These are phyloP conservation scores for Lepraria neglecta DNA, from an alignment of 495 filamentous ascomycete genomes.

Conservation along the genomic window DNA sequence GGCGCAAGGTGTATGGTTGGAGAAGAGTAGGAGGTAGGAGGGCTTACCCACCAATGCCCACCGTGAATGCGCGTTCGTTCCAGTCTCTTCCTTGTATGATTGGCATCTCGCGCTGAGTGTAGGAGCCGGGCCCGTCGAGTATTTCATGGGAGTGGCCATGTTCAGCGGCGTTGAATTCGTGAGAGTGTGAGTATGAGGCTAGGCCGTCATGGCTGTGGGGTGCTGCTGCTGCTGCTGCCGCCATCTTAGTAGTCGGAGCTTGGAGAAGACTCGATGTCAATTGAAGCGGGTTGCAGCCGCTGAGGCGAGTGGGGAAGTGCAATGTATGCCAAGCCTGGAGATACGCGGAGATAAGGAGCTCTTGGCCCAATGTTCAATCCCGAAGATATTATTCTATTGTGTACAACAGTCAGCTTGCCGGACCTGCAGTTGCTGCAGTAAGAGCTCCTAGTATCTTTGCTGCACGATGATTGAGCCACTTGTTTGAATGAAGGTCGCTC, in stretches of 20 bases:
- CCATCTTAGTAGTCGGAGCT: constrained; percentile 6
- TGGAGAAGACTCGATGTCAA: not conserved
- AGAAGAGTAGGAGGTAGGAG: not conserved
- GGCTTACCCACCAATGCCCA: constrained; percentile 92
- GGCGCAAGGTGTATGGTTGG: not conserved
- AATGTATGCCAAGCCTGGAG: too few species aligned
- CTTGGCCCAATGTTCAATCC: too few species aligned
- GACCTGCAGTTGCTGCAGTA: too few species aligned
- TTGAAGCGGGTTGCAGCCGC: too few species aligned
- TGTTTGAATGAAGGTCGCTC: too few species aligned
- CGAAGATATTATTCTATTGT: too few species aligned
- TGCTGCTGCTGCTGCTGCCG: not conserved
- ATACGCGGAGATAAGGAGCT: too few species aligned
- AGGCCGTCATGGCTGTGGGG: constrained; percentile 32
- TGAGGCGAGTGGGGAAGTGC: too few species aligned
- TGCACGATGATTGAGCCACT: too few species aligned
- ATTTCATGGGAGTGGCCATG: constrained; percentile 96
- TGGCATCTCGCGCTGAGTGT: constrained; percentile 85
- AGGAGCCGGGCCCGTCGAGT: constrained; percentile 88
- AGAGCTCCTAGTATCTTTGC: too few species aligned
- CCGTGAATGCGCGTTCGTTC: constrained; percentile 85
- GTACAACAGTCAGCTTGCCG: too few species aligned
- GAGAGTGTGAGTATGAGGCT: constrained; percentile 54
- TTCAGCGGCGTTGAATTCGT: constrained; percentile 61
- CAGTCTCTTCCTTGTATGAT: constrained; percentile 82